Evolutionary conservation across 1,284 basidiomycete genomes (phyloP).

Genomic region (Boletus albobrunnescens): DNA sequence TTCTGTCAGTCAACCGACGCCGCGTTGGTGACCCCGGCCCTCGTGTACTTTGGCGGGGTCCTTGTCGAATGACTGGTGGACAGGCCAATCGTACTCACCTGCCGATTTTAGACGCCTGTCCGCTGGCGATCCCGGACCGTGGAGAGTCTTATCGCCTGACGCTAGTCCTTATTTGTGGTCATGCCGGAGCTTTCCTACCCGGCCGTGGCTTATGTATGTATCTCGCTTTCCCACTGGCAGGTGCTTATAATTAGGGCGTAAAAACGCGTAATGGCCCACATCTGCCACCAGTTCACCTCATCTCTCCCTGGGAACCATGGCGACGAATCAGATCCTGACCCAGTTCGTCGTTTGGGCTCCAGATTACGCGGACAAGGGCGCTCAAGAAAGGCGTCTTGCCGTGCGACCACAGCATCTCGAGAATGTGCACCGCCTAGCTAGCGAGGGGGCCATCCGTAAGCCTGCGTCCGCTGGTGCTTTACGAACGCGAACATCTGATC

Average conservation of each 20-base stretch:
- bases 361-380: slow-evolving; percentile 46
- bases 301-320: slow-evolving; percentile 10
- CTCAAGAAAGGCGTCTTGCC: slow-evolving; percentile 41
- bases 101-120: background rate
- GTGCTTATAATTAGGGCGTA: background rate
- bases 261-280: background rate
- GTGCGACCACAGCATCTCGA: slow-evolving; percentile 47
- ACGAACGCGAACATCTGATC: slow-evolving; percentile 9
- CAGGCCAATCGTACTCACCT: slow-evolving; percentile 14
- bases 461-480: background rate
- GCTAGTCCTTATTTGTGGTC: background rate
- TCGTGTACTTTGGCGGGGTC: no score
- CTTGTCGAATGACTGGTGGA: no score
- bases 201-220: background rate
- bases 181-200: background rate
- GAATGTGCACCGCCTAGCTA: slow-evolving; percentile 32
- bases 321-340: slow-evolving; percentile 16
- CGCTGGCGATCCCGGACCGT: slow-evolving; percentile 3
- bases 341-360: slow-evolving; percentile 53
- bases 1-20: background rate
- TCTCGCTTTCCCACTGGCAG: background rate
- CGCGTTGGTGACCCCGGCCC: no score
- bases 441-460: slow-evolving; percentile 38
- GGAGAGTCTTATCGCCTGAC: background rate
- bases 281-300: background rate